These are phyloP conservation scores for Aspergillus tamarii DNA, from an alignment of 2,329 filamentous ascomycete genomes.

Conservation along the genomic window DNA sequence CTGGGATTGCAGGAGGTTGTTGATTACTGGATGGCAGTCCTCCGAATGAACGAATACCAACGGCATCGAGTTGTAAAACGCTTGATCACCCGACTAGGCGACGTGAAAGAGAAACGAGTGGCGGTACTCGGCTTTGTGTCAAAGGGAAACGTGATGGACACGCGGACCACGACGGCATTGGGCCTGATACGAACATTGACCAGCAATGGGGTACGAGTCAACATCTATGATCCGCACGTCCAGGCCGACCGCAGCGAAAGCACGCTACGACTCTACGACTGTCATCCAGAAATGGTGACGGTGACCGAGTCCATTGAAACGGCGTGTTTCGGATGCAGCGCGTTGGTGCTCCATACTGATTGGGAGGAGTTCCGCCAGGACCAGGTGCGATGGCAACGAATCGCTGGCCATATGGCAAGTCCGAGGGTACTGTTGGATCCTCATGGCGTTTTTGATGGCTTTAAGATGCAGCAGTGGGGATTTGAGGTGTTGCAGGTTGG, in stretches of 20 bases:
- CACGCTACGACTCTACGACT: slow-evolving; percentile 3
- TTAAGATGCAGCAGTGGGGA: slow-evolving; percentile 20
- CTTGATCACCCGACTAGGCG: slow-evolving; percentile 2
- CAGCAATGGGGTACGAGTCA: slow-evolving; percentile 11
- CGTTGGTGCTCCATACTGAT: slow-evolving; percentile 12
- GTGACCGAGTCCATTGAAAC: slow-evolving; percentile 15
- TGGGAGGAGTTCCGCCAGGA: slow-evolving; percentile 13
- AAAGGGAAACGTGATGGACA: slow-evolving; percentile 1
- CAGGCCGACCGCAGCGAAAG: slow-evolving; percentile 5
- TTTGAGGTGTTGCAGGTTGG: slow-evolving; percentile 18
- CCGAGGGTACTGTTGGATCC: slow-evolving; percentile 15
- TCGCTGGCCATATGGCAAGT: slow-evolving; percentile 14
- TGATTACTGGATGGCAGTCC: slow-evolving; percentile 22
- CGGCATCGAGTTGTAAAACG: slow-evolving; percentile 7
- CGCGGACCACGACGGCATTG: background rate
- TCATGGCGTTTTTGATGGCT: slow-evolving; percentile 12
- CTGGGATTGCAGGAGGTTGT: slow-evolving; percentile 22
- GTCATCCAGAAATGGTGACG: slow-evolving; percentile 7
- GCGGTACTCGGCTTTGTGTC: slow-evolving; percentile 14
- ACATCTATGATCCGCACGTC: slow-evolving; percentile 10
- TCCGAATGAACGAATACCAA: slow-evolving; percentile 20
- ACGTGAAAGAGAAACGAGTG: slow-evolving; percentile 7
- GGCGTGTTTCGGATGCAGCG: slow-evolving; percentile 17
- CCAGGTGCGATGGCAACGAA: slow-evolving; percentile 14
- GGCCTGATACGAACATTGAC: slow-evolving; percentile 12